These are phyloP conservation scores for Parasitella parasitica DNA, from an alignment of 371 early-diverging fungal genomes.

Conservation along the genomic window DNA sequence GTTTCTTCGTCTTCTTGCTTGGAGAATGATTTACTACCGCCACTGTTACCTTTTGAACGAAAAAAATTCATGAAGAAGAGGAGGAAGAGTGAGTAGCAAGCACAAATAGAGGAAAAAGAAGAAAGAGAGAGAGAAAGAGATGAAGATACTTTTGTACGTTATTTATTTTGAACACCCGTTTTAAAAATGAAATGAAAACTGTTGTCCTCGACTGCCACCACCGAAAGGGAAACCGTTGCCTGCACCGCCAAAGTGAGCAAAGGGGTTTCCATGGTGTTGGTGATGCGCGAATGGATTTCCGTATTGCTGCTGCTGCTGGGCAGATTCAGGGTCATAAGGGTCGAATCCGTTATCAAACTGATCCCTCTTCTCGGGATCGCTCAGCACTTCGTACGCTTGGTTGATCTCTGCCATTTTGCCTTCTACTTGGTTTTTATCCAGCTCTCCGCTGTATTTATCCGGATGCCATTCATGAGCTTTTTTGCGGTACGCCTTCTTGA, in stretches of 20 bases:
- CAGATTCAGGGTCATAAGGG: conserved; percentile 84
- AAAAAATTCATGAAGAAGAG: conserved; percentile 14
- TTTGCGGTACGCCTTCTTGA: conserved; percentile 92
- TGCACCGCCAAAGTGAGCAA: conserved; percentile 59
- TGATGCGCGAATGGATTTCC: conserved; percentile 56
- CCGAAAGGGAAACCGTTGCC: conserved; percentile 58
- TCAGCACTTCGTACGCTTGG: conserved; percentile 89
- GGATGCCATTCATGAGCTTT: conserved; percentile 89
- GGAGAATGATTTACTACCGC: not conserved
- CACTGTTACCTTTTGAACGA: conserved; percentile 14
- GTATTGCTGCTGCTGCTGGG: conserved; percentile 33
- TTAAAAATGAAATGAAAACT: conserved; percentile 24
- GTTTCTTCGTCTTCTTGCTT: conserved; percentile 18
- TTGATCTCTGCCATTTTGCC: conserved; percentile 93
- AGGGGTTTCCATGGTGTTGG: conserved; percentile 44
- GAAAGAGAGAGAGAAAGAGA: not conserved
- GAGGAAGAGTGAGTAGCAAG: not conserved
- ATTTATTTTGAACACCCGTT: not conserved
- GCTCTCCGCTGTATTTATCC: conserved; percentile 86
- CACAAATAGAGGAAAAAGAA: not conserved
- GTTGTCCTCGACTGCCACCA: conserved; percentile 45
- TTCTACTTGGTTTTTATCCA: conserved; percentile 74
- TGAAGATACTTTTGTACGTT: not conserved
- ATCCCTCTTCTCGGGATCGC: conserved; percentile 70
- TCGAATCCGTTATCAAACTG: conserved; percentile 91